phyloP scores from a whole-genome alignment of 768 basidiomycete species.

The Termitomyces sp. region DNA sequence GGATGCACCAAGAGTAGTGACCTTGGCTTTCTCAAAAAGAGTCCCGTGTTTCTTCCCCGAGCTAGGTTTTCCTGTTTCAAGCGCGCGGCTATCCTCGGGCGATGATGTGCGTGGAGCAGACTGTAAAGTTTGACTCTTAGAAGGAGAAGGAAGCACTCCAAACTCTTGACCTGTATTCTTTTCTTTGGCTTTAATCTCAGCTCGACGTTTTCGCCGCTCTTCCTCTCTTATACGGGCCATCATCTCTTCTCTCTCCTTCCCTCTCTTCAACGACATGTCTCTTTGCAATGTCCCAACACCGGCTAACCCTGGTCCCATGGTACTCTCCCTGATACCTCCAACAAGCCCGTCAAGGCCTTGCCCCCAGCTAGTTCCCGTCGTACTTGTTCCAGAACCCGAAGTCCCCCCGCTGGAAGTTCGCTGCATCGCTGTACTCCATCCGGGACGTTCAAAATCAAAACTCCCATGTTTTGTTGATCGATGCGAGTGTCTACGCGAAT shows the following conservation, averaged over 20 bases:
- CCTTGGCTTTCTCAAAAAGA: constrained; percentile 27
- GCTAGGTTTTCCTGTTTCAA: constrained; percentile 41
- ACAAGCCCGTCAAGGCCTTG: constrained; percentile 13
- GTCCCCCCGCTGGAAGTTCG: constrained; percentile 43
- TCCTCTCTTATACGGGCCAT: constrained; percentile 15
- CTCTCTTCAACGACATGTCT: constrained; percentile 35
- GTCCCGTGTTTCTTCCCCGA: constrained; percentile 53
- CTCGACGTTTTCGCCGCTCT: constrained; percentile 15
- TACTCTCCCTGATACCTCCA: constrained; percentile 28
- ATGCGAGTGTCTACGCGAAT: constrained; percentile 9
- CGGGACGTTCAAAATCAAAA: constrained; percentile 75
- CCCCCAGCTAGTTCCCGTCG: constrained; percentile 25
- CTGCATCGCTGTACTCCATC: constrained; percentile 40
- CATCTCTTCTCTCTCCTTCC: constrained; percentile 34
- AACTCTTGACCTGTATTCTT: constrained; percentile 23
- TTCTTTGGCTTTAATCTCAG: constrained; percentile 10
- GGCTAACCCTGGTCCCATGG: constrained; percentile 38
- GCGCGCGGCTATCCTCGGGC: constrained; percentile 18
- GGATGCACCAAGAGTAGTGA: constrained; percentile 34
- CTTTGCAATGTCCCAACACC: constrained; percentile 44
- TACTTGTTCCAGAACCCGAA: constrained; percentile 26
- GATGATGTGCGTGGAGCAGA: neutral
- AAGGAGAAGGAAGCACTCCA: constrained; percentile 23
- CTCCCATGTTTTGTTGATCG: constrained; percentile 63
- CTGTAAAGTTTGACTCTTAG: constrained; percentile 21